Conservation (phyloP, 805 yeast species). For the Isabelozyma gotoi region DNA sequence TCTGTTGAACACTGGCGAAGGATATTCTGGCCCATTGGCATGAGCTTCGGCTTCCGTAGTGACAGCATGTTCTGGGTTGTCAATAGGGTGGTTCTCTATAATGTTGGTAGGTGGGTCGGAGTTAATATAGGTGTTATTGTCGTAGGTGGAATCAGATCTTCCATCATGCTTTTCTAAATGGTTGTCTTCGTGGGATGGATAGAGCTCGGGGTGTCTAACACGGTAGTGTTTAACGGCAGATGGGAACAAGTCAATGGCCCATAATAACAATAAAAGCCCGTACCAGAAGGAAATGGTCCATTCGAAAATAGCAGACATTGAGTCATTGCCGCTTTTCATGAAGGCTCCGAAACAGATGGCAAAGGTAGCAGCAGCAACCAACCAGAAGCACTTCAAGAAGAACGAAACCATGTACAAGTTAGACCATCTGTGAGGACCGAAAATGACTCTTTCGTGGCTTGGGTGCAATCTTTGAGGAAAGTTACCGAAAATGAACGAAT, state of each 20-base stretch:
- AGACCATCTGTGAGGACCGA: slow-evolving; percentile 36
- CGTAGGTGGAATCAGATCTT: not conserved
- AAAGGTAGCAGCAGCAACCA: slow-evolving; percentile 59
- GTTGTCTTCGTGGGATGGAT: slow-evolving; percentile 13
- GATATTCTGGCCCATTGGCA: not conserved
- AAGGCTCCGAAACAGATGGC: slow-evolving; percentile 67
- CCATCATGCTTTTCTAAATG: slow-evolving; percentile 10
- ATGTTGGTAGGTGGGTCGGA: not conserved
- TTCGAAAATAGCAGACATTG: slow-evolving; percentile 67
- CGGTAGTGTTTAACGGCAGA: slow-evolving; percentile 45
- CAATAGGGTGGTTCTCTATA: not conserved
- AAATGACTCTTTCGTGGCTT: slow-evolving; percentile 37
- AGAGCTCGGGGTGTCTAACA: slow-evolving; percentile 27
- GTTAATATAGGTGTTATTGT: not conserved
- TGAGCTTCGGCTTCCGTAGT: not conserved
- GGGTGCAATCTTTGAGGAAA: slow-evolving; percentile 37
- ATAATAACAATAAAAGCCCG: slow-evolving; percentile 61
- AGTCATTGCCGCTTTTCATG: slow-evolving; percentile 30
- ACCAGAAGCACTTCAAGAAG: slow-evolving; percentile 62
- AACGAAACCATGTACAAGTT: slow-evolving; percentile 49
- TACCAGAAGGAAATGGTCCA: slow-evolving; percentile 89
- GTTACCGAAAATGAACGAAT: slow-evolving; percentile 38
- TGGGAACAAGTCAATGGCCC: slow-evolving; percentile 70
- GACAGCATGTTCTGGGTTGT: not conserved
- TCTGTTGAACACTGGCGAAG: not conserved